Conservation (phyloP, 805 yeast species). For the Wickerhamomyces bovis region DNA sequence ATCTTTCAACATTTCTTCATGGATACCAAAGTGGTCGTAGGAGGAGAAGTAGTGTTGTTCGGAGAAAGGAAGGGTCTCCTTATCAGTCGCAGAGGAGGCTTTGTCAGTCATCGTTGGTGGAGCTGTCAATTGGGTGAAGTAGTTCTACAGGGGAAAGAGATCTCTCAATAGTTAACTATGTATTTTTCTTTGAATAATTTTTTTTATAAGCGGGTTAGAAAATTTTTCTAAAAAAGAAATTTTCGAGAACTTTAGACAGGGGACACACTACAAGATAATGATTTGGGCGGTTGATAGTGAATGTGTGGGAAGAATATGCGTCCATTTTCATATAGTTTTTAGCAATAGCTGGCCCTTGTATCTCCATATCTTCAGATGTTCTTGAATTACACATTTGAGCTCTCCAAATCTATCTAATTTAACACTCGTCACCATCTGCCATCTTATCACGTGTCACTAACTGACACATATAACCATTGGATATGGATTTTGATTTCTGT, state of each 20-base stretch:
- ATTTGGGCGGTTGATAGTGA: background rate
- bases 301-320: too few species aligned
- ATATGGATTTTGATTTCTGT: too few species aligned
- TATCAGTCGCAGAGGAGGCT: conserved; percentile 57
- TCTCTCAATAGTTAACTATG: background rate
- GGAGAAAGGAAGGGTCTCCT: conserved; percentile 51
- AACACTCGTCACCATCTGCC: background rate
- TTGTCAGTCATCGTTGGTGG: conserved; percentile 15
- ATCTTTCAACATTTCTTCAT: conserved; percentile 98
- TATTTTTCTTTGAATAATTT: conserved; percentile 5
- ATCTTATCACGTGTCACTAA: background rate
- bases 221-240: conserved; percentile 5
- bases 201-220: conserved; percentile 1
- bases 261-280: background rate
- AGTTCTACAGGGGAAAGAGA: background rate
- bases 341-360: too few species aligned
- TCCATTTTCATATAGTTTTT: too few species aligned
- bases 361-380: too few species aligned
- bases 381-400: background rate
- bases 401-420: too few species aligned
- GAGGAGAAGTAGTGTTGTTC: conserved; percentile 95
- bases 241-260: background rate
- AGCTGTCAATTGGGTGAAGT: background rate
- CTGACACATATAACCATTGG: background rate
- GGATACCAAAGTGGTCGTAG: conserved; percentile 95